Evolutionary conservation across 202 grass and related monocot species (phyloP).

Genomic region (Alloteropsis angusta): DNA sequence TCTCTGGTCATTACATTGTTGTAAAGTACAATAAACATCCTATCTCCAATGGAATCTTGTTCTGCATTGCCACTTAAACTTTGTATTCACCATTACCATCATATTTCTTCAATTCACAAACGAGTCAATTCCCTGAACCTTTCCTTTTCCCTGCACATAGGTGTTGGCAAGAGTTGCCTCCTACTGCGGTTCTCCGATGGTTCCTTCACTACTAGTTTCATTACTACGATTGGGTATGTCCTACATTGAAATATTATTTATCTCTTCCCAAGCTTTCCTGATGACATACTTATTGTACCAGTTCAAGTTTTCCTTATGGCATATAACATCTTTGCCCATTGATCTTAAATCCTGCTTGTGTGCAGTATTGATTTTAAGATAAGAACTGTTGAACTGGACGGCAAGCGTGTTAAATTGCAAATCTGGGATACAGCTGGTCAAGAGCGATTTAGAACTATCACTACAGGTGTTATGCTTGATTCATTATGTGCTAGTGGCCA

Average conservation of each 20-base stretch:
- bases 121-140: background rate
- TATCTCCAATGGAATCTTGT: background rate
- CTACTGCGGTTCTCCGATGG: slow-evolving; percentile 73
- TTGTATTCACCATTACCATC: background rate
- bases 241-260: slow-evolving; percentile 2
- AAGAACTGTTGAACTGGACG: slow-evolving; percentile 66
- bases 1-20: background rate
- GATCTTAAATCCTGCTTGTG: background rate
- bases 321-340: background rate
- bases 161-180: slow-evolving; percentile 46
- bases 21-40: background rate
- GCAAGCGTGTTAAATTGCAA: slow-evolving; percentile 62
- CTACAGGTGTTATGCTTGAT: slow-evolving; percentile 36
- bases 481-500: slow-evolving; percentile 4
- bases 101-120: slow-evolving; percentile 9
- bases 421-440: slow-evolving; percentile 78
- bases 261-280: background rate
- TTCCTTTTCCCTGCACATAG: slow-evolving; percentile 8
- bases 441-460: slow-evolving; percentile 67
- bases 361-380: slow-evolving; percentile 71
- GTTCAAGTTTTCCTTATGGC: background rate
- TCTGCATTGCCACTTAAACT: background rate
- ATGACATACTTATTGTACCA: background rate
- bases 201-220: slow-evolving; percentile 84
- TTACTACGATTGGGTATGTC: slow-evolving; percentile 67